phyloP scores from a whole-genome alignment of 2,329 filamentous ascomycete species.

The Hypoxylon sp. region DNA sequence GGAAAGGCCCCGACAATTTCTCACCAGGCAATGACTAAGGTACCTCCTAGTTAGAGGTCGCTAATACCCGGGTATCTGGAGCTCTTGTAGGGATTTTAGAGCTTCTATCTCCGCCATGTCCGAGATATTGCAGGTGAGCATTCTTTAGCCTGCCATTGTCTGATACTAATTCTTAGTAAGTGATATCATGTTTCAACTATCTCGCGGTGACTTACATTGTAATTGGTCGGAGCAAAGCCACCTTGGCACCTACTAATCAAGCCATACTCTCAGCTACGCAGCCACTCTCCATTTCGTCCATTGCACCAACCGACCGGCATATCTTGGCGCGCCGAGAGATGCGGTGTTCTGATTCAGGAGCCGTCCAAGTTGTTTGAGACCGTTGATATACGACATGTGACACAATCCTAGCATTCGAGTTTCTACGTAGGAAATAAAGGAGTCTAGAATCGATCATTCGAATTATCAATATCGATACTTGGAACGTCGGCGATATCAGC shows the following conservation, averaged over 20 bases:
- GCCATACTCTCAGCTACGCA: background rate
- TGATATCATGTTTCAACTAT: background rate
- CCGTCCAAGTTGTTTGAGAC: no score
- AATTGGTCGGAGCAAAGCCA: background rate
- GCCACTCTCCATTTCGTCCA: background rate
- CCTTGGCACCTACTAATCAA: background rate
- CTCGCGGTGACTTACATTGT: background rate
- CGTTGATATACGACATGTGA: no score
- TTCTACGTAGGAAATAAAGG: background rate
- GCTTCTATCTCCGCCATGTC: constrained; percentile 22
- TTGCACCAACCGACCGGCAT: background rate
- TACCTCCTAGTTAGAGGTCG: background rate
- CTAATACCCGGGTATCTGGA: background rate
- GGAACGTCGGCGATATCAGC: background rate
- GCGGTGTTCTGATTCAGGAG: constrained; percentile 8
- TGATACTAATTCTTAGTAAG: background rate
- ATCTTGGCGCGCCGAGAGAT: constrained; percentile 12
- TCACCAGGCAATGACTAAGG: background rate
- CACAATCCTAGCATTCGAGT: background rate
- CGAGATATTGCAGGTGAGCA: constrained; percentile 9
- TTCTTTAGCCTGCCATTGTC: background rate
- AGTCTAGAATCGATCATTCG: background rate
- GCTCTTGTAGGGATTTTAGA: background rate
- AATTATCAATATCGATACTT: background rate
- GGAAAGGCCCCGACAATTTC: background rate